phyloP scores from a whole-genome alignment of 176 grass and related monocot genomes.

The Oryza glumipatula region DNA sequence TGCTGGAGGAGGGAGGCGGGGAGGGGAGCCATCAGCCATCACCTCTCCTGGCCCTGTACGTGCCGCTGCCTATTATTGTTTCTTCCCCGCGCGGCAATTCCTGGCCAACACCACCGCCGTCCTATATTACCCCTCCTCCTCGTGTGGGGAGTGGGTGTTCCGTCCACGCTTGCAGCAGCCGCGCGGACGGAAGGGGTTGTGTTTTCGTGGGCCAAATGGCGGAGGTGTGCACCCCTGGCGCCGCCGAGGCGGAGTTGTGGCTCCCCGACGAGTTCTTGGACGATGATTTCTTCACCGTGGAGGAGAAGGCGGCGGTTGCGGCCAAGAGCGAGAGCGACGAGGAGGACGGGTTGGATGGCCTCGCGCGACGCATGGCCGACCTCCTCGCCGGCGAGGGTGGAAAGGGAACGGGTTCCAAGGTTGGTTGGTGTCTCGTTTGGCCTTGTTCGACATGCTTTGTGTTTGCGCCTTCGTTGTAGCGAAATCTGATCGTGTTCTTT shows the following conservation, averaged over 20 bases:
- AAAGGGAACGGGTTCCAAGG: constrained; percentile 21
- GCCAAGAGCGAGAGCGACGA: constrained; percentile 60
- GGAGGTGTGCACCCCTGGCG: constrained; percentile 13
- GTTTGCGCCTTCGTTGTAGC: not conserved
- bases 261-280: constrained; percentile 72
- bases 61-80: constrained; percentile 55
- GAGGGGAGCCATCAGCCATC: constrained; percentile 20
- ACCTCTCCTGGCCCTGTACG: constrained; percentile 30
- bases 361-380: constrained; percentile 33
- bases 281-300: constrained; percentile 70
- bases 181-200: not conserved
- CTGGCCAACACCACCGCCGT: constrained; percentile 32
- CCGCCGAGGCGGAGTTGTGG: constrained; percentile 50
- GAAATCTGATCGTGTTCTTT: not conserved
- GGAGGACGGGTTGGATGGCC: constrained; percentile 36
- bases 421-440: not conserved
- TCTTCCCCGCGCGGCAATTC: constrained; percentile 59
- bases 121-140: constrained; percentile 44
- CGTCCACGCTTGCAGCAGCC: constrained; percentile 1
- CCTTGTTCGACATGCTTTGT: not conserved
- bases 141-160: constrained; percentile 5
- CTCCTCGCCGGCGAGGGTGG: constrained; percentile 24
- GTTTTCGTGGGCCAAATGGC: constrained; percentile 48
- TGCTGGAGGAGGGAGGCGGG: not conserved
- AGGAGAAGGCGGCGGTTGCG: constrained; percentile 48